A percentile compares a stretch with the other conserved stretches of the same genome.
Conservation (phyloP, 106 monocot genomes). For the Platanthera zijinensis region DNA sequence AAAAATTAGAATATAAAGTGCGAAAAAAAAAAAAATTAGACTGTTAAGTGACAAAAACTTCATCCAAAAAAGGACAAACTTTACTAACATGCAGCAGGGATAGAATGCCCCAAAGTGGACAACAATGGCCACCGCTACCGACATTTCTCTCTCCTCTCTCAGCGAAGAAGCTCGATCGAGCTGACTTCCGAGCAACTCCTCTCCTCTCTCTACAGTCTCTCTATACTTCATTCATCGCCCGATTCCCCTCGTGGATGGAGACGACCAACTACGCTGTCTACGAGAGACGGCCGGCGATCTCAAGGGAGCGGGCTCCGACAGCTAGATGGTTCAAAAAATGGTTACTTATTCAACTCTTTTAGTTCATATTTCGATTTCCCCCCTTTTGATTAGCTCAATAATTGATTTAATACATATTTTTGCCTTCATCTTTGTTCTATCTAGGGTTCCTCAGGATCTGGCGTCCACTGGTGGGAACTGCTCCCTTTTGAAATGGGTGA, state of each 20-base stretch:
- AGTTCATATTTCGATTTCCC: not conserved
- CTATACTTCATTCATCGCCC: too few relatives aligned
- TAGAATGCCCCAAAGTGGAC: too few relatives aligned
- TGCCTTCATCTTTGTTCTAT: not conserved
- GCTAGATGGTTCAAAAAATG: constrained; percentile 2
- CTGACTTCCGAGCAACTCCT: too few relatives aligned
- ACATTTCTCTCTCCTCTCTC: too few relatives aligned
- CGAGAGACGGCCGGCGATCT: not conserved
- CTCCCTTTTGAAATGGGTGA: constrained; percentile 8
- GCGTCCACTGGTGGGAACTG: constrained; percentile 1
- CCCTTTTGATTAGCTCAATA: not conserved
- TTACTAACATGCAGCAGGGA: too few relatives aligned
- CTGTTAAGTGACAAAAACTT: too few relatives aligned
- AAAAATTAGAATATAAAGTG: too few relatives aligned
- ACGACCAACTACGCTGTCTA: not conserved
- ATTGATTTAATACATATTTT: not conserved
- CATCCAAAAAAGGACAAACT: too few relatives aligned
- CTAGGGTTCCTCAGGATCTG: constrained; percentile 6
- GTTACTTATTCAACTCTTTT: not conserved
- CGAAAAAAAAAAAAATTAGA: too few relatives aligned
- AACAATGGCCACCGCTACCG: too few relatives aligned
- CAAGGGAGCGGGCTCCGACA: not conserved
- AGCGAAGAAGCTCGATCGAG: too few relatives aligned
- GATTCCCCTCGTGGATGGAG: not conserved
- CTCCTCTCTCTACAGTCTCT: too few relatives aligned